A percentile compares a stretch with the other conserved stretches of the same genome.
phyloP scores from a whole-genome alignment of 2,329 filamentous ascomycete species.

The Albifimbria verrucaria region DNA sequence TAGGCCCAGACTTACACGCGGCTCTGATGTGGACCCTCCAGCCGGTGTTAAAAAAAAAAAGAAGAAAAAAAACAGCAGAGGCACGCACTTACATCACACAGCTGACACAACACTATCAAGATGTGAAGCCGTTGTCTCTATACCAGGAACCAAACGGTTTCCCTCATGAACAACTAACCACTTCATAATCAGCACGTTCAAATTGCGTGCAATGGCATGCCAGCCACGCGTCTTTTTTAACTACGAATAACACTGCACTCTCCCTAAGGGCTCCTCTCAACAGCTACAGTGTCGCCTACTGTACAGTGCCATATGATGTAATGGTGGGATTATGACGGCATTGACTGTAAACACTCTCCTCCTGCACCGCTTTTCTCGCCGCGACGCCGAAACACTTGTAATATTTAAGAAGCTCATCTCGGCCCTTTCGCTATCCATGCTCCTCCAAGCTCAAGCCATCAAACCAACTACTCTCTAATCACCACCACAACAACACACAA shows the following conservation, averaged over 20 bases:
- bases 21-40: too few relatives aligned
- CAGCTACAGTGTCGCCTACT: neutral
- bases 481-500: slow-evolving; percentile 8
- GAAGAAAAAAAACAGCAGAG: too few relatives aligned
- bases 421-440: slow-evolving; percentile 1
- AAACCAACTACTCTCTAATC: neutral
- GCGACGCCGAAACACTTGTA: neutral
- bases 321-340: slow-evolving; percentile 1
- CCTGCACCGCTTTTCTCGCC: neutral
- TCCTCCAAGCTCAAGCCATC: neutral
- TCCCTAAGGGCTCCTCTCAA: neutral
- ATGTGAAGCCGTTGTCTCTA: too few relatives aligned
- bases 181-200: too few relatives aligned
- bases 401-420: neutral
- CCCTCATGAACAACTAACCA: too few relatives aligned
- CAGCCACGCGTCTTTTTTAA: too few relatives aligned
- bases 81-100: too few relatives aligned
- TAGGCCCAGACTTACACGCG: too few relatives aligned
- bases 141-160: too few relatives aligned
- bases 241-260: neutral
- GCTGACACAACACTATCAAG: too few relatives aligned
- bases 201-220: too few relatives aligned
- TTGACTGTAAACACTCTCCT: neutral
- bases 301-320: slow-evolving; percentile 1
- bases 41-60: too few relatives aligned